A percentile compares a stretch with the other conserved stretches of the same genome.
These are phyloP conservation scores for Salvia rosmarinus DNA, from an alignment of 257 asterid genomes.

Conservation along the genomic window DNA sequence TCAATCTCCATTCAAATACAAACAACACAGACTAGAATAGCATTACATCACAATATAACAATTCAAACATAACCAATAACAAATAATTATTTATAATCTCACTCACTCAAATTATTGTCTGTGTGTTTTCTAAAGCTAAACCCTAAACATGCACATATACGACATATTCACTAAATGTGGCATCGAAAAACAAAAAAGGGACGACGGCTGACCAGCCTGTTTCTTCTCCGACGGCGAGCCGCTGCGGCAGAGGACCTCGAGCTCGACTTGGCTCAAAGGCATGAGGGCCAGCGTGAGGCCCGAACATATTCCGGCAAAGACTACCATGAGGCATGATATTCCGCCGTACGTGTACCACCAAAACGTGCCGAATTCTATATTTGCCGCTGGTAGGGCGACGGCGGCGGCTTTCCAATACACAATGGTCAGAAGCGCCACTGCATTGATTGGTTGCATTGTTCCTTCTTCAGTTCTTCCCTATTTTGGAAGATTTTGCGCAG, in stretches of 20 bases:
- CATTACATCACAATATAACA: too few relatives aligned
- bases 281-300: slow-evolving; percentile 88
- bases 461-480: neutral
- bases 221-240: slow-evolving; percentile 75
- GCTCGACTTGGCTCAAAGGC: slow-evolving; percentile 85
- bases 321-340: slow-evolving; percentile 72
- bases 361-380: slow-evolving; percentile 68
- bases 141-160: too few relatives aligned
- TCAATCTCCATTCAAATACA: too few relatives aligned
- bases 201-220: slow-evolving; percentile 65
- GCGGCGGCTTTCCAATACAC: slow-evolving; percentile 38
- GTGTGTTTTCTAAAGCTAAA: too few relatives aligned
- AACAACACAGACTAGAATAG: too few relatives aligned
- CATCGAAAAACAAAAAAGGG: neutral
- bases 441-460: slow-evolving; percentile 55
- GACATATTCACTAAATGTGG: neutral
- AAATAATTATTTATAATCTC: too few relatives aligned
- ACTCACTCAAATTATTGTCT: too few relatives aligned
- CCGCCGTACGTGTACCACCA: slow-evolving; percentile 73
- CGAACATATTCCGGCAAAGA: slow-evolving; percentile 87
- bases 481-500: too few relatives aligned
- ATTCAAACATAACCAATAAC: too few relatives aligned
- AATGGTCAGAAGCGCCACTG: slow-evolving; percentile 50
- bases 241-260: slow-evolving; percentile 89
- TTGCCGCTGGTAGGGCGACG: slow-evolving; percentile 41